Evolutionary conservation across 108 stramenopile species (phyloP).

Genomic region (Pseudonitzschia delicatissima): DNA sequence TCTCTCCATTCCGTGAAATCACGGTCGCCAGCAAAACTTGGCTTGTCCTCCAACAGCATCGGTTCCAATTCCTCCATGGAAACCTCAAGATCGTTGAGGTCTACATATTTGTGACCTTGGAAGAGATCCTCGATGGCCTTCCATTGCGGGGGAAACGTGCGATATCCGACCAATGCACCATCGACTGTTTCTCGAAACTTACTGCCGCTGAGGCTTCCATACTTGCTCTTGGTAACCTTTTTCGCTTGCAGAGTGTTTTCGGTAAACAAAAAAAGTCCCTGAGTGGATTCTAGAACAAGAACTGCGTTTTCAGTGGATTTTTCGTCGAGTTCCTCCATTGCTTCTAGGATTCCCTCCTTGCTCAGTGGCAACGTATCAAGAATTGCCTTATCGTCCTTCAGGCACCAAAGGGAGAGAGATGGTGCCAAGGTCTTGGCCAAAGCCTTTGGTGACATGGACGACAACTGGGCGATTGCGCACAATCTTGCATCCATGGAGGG

Average conservation of each 20-base stretch:
- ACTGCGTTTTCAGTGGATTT: conserved; percentile 5
- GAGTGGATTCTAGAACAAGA: conserved; percentile 41
- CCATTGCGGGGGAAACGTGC: neutral
- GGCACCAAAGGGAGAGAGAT: conserved; percentile 45
- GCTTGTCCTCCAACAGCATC: conserved; percentile 9
- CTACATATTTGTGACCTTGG: neutral
- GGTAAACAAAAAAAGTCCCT: conserved; percentile 4
- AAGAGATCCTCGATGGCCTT: neutral
- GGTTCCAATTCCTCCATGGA: neutral
- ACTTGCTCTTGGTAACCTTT: neutral
- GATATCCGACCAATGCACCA: neutral
- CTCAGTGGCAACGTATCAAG: conserved; percentile 27
- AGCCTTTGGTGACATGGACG: conserved; percentile 41
- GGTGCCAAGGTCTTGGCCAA: conserved; percentile 46
- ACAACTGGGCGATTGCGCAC: conserved; percentile 44
- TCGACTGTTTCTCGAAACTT: no score
- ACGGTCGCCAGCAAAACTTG: neutral
- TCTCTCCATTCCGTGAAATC: neutral
- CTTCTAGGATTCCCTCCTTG: conserved; percentile 14
- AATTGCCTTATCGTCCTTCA: conserved; percentile 19
- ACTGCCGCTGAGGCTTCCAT: no score
- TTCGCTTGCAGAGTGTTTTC: neutral
- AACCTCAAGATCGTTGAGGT: neutral
- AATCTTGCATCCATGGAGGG: conserved; percentile 44
- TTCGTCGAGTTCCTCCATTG: neutral